These are phyloP conservation scores for Penicillium sp. DNA, from an alignment of 2,329 filamentous ascomycete genomes.

Conservation along the genomic window DNA sequence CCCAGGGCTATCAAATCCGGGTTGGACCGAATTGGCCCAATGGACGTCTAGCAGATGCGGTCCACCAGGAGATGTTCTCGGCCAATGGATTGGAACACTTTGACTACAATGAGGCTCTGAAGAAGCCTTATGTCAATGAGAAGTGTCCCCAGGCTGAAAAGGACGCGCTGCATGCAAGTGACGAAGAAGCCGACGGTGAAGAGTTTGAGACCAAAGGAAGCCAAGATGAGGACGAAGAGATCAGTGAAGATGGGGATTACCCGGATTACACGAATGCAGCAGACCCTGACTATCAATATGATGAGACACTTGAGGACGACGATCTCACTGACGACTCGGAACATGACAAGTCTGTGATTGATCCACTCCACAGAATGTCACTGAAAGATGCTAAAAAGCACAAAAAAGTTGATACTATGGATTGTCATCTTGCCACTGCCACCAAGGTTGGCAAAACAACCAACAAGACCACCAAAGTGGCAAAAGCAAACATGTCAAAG, in stretches of 20 bases:
- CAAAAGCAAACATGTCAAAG: not conserved
- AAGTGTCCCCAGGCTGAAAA: not conserved
- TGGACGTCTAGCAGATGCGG: not conserved
- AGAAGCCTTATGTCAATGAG: conserved; percentile 3
- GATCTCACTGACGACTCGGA: not conserved
- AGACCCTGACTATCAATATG: not conserved
- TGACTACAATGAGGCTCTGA: conserved; percentile 2
- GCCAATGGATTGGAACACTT: not conserved
- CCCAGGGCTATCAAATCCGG: conserved; percentile 8
- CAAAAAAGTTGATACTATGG: not conserved
- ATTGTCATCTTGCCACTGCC: not conserved
- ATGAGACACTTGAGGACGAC: not conserved
- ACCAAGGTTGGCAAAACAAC: not conserved
- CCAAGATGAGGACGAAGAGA: not conserved
- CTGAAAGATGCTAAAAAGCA: not conserved
- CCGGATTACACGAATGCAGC: not conserved
- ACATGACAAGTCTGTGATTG: not conserved
- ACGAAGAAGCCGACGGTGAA: not conserved
- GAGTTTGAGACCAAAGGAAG: not conserved
- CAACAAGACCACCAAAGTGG: not conserved
- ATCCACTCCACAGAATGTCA: not conserved
- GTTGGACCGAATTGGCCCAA: conserved; percentile 1
- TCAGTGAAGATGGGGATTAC: too few relatives aligned
- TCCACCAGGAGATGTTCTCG: not conserved
- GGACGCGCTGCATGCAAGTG: not conserved